These are phyloP conservation scores for Penicillium chermesinum DNA, from an alignment of 495 filamentous ascomycete genomes.

Conservation along the genomic window DNA sequence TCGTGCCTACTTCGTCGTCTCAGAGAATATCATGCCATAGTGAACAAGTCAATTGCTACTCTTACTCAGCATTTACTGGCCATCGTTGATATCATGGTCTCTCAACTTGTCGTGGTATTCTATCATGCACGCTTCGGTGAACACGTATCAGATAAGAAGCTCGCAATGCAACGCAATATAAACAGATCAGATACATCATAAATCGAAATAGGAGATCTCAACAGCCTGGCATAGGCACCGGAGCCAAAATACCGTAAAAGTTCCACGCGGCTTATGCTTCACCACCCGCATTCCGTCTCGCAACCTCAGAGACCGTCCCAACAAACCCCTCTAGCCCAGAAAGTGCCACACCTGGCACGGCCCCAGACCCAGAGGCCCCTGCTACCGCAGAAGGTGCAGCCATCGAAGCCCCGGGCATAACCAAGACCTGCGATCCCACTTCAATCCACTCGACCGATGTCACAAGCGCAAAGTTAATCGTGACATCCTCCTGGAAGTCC, in stretches of 20 bases:
- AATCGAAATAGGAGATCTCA: too few relatives aligned
- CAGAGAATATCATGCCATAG: slow-evolving; percentile 4
- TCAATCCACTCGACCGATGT: slow-evolving; percentile 82
- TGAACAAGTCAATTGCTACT: slow-evolving; percentile 13
- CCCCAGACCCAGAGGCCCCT: slow-evolving; percentile 16
- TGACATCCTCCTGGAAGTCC: slow-evolving; percentile 35
- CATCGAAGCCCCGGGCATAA: slow-evolving; percentile 59
- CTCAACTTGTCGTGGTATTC: neutral
- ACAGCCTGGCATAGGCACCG: too few relatives aligned
- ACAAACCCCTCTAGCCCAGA: slow-evolving; percentile 48
- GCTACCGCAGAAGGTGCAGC: slow-evolving; percentile 28
- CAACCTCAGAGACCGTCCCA: slow-evolving; percentile 38
- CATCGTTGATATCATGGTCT: neutral
- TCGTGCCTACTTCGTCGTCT: neutral
- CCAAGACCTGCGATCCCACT: slow-evolving; percentile 68
- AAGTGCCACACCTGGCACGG: slow-evolving; percentile 1
- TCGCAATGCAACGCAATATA: neutral
- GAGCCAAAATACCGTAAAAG: too few relatives aligned
- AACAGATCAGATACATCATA: neutral
- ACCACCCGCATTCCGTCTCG: slow-evolving; percentile 15
- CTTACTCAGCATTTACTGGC: neutral
- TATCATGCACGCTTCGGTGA: neutral
- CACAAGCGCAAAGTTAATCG: slow-evolving; percentile 71
- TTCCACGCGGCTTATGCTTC: neutral
- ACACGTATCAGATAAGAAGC: neutral